Evolutionary conservation across 768 basidiomycete species (phyloP).

Genomic region (Xerocomellus chrysenteron): DNA sequence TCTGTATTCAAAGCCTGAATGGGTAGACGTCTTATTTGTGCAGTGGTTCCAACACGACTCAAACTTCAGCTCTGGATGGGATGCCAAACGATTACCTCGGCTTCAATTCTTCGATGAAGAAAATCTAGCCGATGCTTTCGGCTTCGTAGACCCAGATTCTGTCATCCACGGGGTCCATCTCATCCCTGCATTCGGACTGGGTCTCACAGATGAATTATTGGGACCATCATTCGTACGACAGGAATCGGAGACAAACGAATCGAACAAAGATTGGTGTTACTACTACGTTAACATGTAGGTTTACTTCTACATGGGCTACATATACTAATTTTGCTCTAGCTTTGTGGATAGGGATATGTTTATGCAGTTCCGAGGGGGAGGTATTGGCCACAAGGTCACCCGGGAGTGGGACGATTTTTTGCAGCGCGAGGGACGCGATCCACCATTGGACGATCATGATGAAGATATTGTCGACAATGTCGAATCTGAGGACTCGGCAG

Average conservation of each 20-base stretch:
- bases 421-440: no score
- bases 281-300: constrained; percentile 36
- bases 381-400: constrained; percentile 27
- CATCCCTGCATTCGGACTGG: constrained; percentile 39
- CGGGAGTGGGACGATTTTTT: constrained; percentile 1
- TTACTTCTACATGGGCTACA: no score
- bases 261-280: neutral
- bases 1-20: neutral
- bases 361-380: constrained; percentile 13
- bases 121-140: constrained; percentile 34
- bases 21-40: constrained; percentile 28
- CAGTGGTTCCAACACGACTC: constrained; percentile 37
- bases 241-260: constrained; percentile 22
- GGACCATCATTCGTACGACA: neutral
- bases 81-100: constrained; percentile 30
- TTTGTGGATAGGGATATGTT: neutral
- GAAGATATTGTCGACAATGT: no score
- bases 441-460: no score
- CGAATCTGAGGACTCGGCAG: no score
- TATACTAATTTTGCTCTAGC: no score
- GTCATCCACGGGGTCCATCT: constrained; percentile 43
- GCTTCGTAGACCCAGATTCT: constrained; percentile 43
- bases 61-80: constrained; percentile 24
- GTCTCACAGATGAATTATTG: constrained; percentile 5
- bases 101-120: constrained; percentile 38